phyloP scores from a whole-genome alignment of 2,329 filamentous ascomycete genomes.

The Hypoxylon sp. region DNA sequence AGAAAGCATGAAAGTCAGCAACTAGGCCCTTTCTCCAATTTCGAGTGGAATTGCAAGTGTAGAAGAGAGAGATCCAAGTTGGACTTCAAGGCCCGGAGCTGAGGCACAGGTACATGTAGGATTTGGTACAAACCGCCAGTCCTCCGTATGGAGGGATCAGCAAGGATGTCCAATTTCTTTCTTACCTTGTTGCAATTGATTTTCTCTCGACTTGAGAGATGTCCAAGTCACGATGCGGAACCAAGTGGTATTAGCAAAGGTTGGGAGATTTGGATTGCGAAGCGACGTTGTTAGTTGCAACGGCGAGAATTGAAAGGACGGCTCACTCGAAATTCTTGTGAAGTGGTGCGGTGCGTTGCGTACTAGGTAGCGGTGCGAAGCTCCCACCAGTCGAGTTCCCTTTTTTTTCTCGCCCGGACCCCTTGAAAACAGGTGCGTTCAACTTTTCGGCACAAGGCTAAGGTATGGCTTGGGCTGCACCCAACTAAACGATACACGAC shows the following conservation, averaged over 20 bases:
- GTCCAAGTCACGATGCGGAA: slow-evolving; percentile 45
- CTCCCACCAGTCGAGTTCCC: slow-evolving; percentile 37
- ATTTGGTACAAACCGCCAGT: slow-evolving; percentile 21
- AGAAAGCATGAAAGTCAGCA: slow-evolving; percentile 44
- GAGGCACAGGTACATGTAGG: slow-evolving; percentile 31
- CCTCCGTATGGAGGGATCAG: slow-evolving; percentile 24
- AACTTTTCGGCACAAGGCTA: slow-evolving; percentile 36
- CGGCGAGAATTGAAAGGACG: slow-evolving; percentile 31
- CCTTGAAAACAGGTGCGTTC: slow-evolving; percentile 27
- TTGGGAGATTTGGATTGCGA: slow-evolving; percentile 29
- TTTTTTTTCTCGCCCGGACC: slow-evolving; percentile 31
- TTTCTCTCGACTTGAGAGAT: slow-evolving; percentile 46
- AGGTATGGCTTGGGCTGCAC: slow-evolving; percentile 18
- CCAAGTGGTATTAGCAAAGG: slow-evolving; percentile 23
- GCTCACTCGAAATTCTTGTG: slow-evolving; percentile 40
- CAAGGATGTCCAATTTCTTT: slow-evolving; percentile 18
- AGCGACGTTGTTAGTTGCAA: slow-evolving; percentile 21
- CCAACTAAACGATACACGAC: slow-evolving; percentile 37
- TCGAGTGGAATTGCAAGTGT: slow-evolving; percentile 38
- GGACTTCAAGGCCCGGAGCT: slow-evolving; percentile 23
- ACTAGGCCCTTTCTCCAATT: slow-evolving; percentile 25
- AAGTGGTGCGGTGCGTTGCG: slow-evolving; percentile 32
- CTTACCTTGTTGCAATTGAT: slow-evolving; percentile 43
- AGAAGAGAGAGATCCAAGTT: slow-evolving; percentile 19
- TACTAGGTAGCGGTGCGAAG: slow-evolving; percentile 29